These are phyloP conservation scores for Arachis hypogaea DNA, from an alignment of 306 rosid species.

Conservation along the genomic window DNA sequence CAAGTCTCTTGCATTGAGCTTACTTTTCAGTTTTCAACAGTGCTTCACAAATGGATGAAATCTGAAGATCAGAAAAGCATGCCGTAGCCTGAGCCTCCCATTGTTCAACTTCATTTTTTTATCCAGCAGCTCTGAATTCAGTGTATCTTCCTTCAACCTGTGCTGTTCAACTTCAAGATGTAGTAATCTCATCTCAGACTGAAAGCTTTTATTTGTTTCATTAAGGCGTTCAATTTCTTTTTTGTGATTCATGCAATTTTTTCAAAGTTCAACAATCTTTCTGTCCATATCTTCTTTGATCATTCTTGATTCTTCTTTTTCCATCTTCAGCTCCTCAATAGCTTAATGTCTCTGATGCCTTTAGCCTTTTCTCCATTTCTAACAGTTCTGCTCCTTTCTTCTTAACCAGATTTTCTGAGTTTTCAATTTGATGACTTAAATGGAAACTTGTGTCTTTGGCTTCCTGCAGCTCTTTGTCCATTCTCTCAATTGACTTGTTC, in stretches of 20 bases:
- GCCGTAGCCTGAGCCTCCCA: conserved; percentile 87
- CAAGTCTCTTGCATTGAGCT: conserved; percentile 66
- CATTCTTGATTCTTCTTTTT: conserved; percentile 54
- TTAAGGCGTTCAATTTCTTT: conserved; percentile 61
- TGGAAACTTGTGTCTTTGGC: conserved; percentile 49
- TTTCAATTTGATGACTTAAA: conserved; percentile 55
- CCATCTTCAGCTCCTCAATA: conserved; percentile 64
- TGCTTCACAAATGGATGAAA: conserved; percentile 70
- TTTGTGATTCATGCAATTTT: conserved; percentile 53
- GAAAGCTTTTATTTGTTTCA: conserved; percentile 53
- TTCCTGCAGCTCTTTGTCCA: conserved; percentile 61
- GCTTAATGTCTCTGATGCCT: conserved; percentile 47
- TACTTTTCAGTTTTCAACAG: conserved; percentile 56
- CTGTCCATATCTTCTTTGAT: conserved; percentile 50
- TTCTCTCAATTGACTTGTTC: conserved; percentile 53
- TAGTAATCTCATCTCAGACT: conserved; percentile 53
- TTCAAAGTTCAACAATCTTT: conserved; percentile 60
- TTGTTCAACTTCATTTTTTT: conserved; percentile 69
- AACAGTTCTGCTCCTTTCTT: conserved; percentile 61
- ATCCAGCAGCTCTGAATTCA: conserved; percentile 68
- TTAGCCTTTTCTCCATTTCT: conserved; percentile 61
- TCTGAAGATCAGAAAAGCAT: conserved; percentile 80
- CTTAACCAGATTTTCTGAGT: conserved; percentile 50
- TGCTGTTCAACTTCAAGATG: conserved; percentile 59
- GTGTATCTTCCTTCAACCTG: conserved; percentile 61